Conservation (phyloP, 345 rosid species). For the Lepidium sativum region DNA sequence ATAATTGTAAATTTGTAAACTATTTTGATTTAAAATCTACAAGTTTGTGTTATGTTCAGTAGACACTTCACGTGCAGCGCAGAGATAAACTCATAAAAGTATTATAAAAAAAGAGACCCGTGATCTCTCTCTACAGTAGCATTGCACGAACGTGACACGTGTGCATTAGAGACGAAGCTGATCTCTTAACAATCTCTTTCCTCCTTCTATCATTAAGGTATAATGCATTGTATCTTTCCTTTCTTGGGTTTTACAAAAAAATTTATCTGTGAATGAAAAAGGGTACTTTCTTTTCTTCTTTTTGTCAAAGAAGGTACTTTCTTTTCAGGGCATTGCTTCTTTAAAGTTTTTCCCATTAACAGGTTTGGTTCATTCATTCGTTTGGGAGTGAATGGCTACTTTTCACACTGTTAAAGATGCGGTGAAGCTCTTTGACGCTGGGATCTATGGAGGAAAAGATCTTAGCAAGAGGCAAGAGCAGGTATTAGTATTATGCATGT, state of each 20-base stretch:
- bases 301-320: background rate
- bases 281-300: slow-evolving; percentile 8
- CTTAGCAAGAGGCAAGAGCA: slow-evolving; percentile 45
- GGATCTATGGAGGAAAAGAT: slow-evolving; percentile 59
- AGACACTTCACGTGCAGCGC: slow-evolving; percentile 20
- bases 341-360: background rate
- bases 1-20: background rate
- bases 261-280: background rate
- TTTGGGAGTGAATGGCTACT: slow-evolving; percentile 42
- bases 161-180: slow-evolving; percentile 13
- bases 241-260: background rate
- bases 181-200: slow-evolving; percentile 9
- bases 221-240: background rate
- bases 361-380: background rate
- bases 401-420: slow-evolving; percentile 95
- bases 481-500: background rate
- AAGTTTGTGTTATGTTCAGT: background rate
- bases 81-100: background rate
- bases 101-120: slow-evolving; percentile 4
- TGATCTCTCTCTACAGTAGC: slow-evolving; percentile 3
- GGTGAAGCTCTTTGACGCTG: slow-evolving; percentile 70
- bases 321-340: slow-evolving; percentile 2
- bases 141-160: slow-evolving; percentile 24
- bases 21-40: background rate
- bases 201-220: slow-evolving; percentile 10